Percentiles rank a stretch among this genome's conserved stretches.
Evolutionary conservation across 371 early-diverging fungal genomes (phyloP).

Genomic region (Ordospora pajunii): DNA sequence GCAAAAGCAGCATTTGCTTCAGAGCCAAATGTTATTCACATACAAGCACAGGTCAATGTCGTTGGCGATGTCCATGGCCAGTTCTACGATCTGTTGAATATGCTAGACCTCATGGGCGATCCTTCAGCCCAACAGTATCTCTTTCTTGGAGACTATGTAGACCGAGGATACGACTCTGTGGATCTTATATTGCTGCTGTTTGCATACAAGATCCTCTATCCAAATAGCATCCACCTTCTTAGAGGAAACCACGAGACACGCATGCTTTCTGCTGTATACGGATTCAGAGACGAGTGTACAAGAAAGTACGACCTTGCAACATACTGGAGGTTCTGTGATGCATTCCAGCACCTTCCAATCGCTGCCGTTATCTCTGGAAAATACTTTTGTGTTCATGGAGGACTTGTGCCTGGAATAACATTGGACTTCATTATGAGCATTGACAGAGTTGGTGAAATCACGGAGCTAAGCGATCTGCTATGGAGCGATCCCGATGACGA

Average conservation of each 20-base stretch:
- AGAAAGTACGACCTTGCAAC: constrained; percentile 29
- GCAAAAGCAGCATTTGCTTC: constrained; percentile 24
- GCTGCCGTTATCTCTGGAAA: constrained; percentile 44
- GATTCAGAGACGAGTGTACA: constrained; percentile 57
- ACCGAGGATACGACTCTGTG: constrained; percentile 55
- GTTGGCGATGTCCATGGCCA: constrained; percentile 61
- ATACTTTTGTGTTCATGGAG: constrained; percentile 59
- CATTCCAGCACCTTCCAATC: constrained; percentile 52
- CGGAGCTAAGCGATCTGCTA: constrained; percentile 38
- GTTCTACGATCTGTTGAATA: constrained; percentile 56
- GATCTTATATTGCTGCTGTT: constrained; percentile 52
- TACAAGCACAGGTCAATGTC: constrained; percentile 42
- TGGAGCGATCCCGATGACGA: constrained; percentile 57
- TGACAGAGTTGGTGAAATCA: constrained; percentile 46
- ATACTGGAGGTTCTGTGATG: constrained; percentile 46
- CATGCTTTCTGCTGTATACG: constrained; percentile 36
- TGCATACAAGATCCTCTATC: constrained; percentile 38
- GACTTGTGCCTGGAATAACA: constrained; percentile 47
- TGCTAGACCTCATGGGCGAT: constrained; percentile 40
- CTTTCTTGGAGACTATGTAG: constrained; percentile 60
- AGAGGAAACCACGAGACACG: constrained; percentile 58
- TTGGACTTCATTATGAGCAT: constrained; percentile 21
- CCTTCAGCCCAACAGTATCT: constrained; percentile 35
- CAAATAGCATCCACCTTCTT: constrained; percentile 36
- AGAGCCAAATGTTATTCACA: constrained; percentile 43